Conservation (phyloP, 176 grass and related monocot genomes). For the Pontederia paniculata region DNA sequence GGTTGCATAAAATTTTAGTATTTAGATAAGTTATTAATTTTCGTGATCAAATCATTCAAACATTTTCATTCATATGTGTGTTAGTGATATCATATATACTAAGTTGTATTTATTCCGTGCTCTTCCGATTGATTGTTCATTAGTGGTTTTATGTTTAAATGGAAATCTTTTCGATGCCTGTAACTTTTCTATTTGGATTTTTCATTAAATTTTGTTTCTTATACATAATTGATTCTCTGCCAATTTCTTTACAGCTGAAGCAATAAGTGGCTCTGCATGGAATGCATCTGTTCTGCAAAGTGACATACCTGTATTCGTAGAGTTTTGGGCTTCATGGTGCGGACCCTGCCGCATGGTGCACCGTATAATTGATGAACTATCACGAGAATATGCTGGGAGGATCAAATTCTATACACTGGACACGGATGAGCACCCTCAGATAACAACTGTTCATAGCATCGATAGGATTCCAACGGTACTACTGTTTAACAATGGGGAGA, state of each 20-base stretch:
- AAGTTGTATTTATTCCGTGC: too few species aligned
- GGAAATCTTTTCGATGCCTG: too few species aligned
- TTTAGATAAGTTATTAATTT: too few species aligned
- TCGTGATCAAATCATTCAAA: too few species aligned
- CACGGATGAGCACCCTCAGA: conserved; percentile 62
- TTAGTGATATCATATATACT: too few species aligned
- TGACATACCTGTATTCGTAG: conserved; percentile 65
- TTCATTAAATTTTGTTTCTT: not conserved
- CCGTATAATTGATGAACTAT: conserved; percentile 56
- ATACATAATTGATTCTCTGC: not conserved
- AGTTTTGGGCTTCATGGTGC: conserved; percentile 93
- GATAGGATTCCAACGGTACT: conserved; percentile 70
- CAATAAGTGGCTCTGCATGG: conserved; percentile 64
- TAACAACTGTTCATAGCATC: conserved; percentile 40
- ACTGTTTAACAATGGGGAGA: conserved; percentile 84
- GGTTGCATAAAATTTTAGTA: too few species aligned
- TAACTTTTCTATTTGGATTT: too few species aligned
- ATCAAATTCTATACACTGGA: conserved; percentile 74
- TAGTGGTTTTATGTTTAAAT: too few species aligned
- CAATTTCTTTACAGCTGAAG: conserved; percentile 49
- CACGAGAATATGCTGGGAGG: conserved; percentile 60
- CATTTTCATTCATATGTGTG: too few species aligned
- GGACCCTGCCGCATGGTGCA: conserved; percentile 75
- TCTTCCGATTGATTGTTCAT: too few species aligned
- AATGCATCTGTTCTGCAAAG: conserved; percentile 66